These are phyloP conservation scores for Phytophthora megakarya DNA, from an alignment of 352 stramenopile species.

Conservation along the genomic window DNA sequence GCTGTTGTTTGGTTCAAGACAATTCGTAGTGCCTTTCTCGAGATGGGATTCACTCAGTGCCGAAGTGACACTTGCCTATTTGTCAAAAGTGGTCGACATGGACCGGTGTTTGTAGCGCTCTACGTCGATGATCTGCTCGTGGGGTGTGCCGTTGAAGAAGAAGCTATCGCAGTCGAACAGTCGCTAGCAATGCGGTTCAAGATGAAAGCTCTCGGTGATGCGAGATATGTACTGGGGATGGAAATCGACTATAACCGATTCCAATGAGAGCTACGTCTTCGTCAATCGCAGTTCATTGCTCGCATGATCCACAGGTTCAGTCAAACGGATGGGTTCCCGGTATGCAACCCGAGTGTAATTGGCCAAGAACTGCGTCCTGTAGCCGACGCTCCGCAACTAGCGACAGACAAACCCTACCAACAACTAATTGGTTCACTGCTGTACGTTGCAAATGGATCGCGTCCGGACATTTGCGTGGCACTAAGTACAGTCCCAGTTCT, in stretches of 20 bases:
- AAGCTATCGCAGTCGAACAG: neutral
- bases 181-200: neutral
- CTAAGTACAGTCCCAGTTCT: constrained; percentile 7
- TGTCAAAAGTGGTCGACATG: neutral
- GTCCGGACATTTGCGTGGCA: constrained; percentile 20
- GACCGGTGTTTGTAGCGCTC: constrained; percentile 10
- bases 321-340: too few species aligned
- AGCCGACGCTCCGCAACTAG: too few species aligned
- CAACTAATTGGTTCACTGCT: constrained; percentile 17
- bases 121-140: constrained; percentile 26
- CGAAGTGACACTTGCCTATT: neutral
- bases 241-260: neutral
- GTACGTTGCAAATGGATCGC: constrained; percentile 29
- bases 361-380: too few species aligned
- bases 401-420: too few species aligned
- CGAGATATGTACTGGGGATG: constrained; percentile 15
- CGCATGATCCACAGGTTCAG: too few species aligned
- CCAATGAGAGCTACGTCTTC: too few species aligned
- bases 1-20: constrained; percentile 36
- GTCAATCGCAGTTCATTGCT: too few species aligned
- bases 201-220: constrained; percentile 25
- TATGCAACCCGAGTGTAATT: too few species aligned
- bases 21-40: constrained; percentile 14
- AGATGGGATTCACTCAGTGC: constrained; percentile 7
- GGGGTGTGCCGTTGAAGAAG: constrained; percentile 3